These are phyloP conservation scores for Venturia pyrina DNA, from an alignment of 2,329 filamentous ascomycete species.

Conservation along the genomic window DNA sequence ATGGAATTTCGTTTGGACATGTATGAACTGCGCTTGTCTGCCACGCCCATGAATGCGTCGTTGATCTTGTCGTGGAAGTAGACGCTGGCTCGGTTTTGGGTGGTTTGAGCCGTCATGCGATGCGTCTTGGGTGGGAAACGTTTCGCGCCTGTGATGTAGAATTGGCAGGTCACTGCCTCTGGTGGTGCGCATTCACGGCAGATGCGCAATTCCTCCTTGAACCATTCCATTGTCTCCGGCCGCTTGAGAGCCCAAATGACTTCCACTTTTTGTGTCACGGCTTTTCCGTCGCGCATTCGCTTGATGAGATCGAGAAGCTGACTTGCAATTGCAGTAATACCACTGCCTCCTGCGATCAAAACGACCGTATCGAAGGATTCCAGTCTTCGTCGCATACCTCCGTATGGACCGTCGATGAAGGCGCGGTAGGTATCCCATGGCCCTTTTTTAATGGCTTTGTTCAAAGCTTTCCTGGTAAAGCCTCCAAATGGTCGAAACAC, in stretches of 20 bases:
- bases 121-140: constrained; percentile 32
- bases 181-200: constrained; percentile 83
- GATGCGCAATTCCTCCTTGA: constrained; percentile 86
- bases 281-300: constrained; percentile 88
- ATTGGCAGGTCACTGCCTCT: constrained; percentile 83
- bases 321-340: constrained; percentile 86
- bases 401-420: constrained; percentile 89
- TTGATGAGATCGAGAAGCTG: constrained; percentile 92
- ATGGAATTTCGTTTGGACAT: constrained; percentile 60
- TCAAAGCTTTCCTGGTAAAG: constrained; percentile 77
- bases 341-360: constrained; percentile 85
- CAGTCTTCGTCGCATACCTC: constrained; percentile 82
- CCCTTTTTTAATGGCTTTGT: constrained; percentile 73
- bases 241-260: constrained; percentile 92
- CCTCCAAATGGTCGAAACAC: constrained; percentile 88
- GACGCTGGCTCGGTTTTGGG: constrained; percentile 48
- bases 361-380: constrained; percentile 91
- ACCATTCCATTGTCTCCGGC: constrained; percentile 94
- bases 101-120: constrained; percentile 13
- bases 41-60: constrained; percentile 77
- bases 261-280: constrained; percentile 80
- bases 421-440: constrained; percentile 88
- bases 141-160: constrained; percentile 79
- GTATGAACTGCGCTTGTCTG: constrained; percentile 52
- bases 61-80: constrained; percentile 80